phyloP scores from a whole-genome alignment of 1,284 basidiomycete genomes.

The Heterobasidion parviporum region DNA sequence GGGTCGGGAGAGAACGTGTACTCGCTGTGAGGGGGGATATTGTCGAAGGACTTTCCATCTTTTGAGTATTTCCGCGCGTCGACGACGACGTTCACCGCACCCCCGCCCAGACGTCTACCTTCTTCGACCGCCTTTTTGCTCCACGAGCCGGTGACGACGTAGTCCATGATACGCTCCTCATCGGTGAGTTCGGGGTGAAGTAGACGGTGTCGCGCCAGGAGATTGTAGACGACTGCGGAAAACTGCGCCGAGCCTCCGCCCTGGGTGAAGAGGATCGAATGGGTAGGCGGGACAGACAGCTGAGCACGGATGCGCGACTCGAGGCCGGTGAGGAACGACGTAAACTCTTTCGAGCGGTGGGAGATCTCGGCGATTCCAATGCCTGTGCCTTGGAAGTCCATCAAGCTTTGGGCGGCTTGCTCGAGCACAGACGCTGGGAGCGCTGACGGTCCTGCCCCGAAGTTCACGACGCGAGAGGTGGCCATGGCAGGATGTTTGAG shows the following conservation, averaged over 20 bases:
- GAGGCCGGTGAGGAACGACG: slow-evolving; percentile 57
- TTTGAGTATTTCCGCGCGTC: slow-evolving; percentile 56
- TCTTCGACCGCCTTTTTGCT: slow-evolving; percentile 81
- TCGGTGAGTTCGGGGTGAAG: slow-evolving; percentile 49
- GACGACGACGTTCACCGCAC: slow-evolving; percentile 59
- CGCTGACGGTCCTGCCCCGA: slow-evolving; percentile 88
- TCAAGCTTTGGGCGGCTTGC: slow-evolving; percentile 69
- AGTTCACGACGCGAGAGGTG: slow-evolving; percentile 60
- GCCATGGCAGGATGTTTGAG: slow-evolving; percentile 18
- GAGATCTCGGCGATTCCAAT: slow-evolving; percentile 93
- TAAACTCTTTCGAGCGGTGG: slow-evolving; percentile 87
- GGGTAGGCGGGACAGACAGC: slow-evolving; percentile 76
- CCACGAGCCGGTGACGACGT: slow-evolving; percentile 89
- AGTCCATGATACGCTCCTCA: slow-evolving; percentile 66
- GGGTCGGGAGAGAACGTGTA: slow-evolving; percentile 79
- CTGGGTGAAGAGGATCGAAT: slow-evolving; percentile 85
- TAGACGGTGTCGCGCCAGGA: slow-evolving; percentile 73
- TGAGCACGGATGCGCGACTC: slow-evolving; percentile 67
- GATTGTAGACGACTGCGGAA: slow-evolving; percentile 82
- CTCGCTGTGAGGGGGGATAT: slow-evolving; percentile 64
- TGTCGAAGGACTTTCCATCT: slow-evolving; percentile 69
- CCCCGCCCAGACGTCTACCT: slow-evolving; percentile 56
- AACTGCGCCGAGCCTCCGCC: slow-evolving; percentile 90
- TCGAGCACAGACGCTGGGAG: slow-evolving; percentile 77
- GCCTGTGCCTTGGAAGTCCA: slow-evolving; percentile 84